These are phyloP conservation scores for Lactarius vividus DNA, from an alignment of 768 basidiomycete species.

Conservation along the genomic window DNA sequence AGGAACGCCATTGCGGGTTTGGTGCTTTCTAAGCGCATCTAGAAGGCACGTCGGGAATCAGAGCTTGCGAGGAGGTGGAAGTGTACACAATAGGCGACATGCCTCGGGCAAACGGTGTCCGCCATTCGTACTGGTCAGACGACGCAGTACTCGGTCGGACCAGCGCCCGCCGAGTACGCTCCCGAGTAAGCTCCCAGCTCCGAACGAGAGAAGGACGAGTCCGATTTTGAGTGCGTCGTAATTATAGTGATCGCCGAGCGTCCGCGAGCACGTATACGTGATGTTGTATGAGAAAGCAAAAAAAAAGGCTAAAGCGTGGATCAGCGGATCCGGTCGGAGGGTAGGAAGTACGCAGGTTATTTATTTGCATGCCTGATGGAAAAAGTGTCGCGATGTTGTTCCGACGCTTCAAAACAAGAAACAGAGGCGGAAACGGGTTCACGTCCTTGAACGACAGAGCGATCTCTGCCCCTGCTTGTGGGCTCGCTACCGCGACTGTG, in stretches of 20 bases:
- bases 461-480: slow-evolving; percentile 35
- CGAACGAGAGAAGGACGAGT: slow-evolving; percentile 71
- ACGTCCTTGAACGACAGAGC: slow-evolving; percentile 64
- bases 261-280: slow-evolving; percentile 71
- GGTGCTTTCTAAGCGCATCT: slow-evolving; percentile 75
- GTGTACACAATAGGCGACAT: slow-evolving; percentile 18
- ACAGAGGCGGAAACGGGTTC: slow-evolving; percentile 69
- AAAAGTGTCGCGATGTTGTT: slow-evolving; percentile 69
- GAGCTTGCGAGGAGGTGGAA: neutral
- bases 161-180: slow-evolving; percentile 58
- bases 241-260: slow-evolving; percentile 57
- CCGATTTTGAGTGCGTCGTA: slow-evolving; percentile 73
- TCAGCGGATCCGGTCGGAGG: neutral
- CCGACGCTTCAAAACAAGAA: slow-evolving; percentile 51
- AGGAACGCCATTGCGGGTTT: slow-evolving; percentile 54
- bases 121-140: slow-evolving; percentile 43
- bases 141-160: slow-evolving; percentile 49
- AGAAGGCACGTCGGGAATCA: neutral
- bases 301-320: slow-evolving; percentile 48
- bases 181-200: slow-evolving; percentile 54
- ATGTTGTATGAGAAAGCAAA: slow-evolving; percentile 73
- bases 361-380: slow-evolving; percentile 52
- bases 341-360: neutral
- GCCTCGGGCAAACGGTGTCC: slow-evolving; percentile 65
- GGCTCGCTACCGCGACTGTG: slow-evolving; percentile 13